Percentiles rank a stretch among this genome's conserved stretches.
Conservation (phyloP, 148 eudicot species). For the Spergularia marina region DNA sequence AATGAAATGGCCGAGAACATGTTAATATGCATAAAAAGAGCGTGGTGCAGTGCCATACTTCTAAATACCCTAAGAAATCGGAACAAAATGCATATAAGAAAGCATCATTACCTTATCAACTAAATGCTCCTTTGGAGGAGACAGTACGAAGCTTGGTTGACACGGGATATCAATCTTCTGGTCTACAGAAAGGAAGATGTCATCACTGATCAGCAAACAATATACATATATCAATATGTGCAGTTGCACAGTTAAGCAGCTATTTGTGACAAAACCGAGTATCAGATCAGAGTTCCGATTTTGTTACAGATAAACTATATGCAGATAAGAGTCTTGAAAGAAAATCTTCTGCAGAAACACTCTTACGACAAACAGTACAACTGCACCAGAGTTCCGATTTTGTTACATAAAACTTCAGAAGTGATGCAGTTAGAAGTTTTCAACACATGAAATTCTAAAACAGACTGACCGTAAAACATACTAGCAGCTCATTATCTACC, state of each 20-base stretch:
- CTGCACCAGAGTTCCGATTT: neutral
- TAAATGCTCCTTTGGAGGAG: constrained; percentile 68
- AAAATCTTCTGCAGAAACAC: neutral
- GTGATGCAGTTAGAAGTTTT: neutral
- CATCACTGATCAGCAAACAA: constrained; percentile 17
- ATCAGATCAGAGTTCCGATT: neutral
- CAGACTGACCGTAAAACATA: too few relatives aligned
- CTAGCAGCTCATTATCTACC: too few relatives aligned
- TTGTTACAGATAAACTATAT: too few relatives aligned
- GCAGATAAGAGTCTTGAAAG: too few relatives aligned
- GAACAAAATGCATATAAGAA: constrained; percentile 5
- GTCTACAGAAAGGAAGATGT: constrained; percentile 31
- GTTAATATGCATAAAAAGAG: neutral
- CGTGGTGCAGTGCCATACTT: neutral
- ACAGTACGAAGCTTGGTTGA: constrained; percentile 30
- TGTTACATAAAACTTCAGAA: neutral
- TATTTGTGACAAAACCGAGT: neutral
- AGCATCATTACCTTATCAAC: constrained; percentile 65
- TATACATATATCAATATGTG: neutral
- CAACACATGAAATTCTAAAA: neutral
- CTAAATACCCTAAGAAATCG: neutral
- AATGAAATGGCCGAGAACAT: neutral
- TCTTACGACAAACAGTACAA: neutral
- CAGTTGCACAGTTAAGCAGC: neutral
- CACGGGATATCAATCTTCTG: constrained; percentile 32